These are phyloP conservation scores for Gillenia trifoliata DNA, from an alignment of 306 rosid genomes.

Conservation along the genomic window DNA sequence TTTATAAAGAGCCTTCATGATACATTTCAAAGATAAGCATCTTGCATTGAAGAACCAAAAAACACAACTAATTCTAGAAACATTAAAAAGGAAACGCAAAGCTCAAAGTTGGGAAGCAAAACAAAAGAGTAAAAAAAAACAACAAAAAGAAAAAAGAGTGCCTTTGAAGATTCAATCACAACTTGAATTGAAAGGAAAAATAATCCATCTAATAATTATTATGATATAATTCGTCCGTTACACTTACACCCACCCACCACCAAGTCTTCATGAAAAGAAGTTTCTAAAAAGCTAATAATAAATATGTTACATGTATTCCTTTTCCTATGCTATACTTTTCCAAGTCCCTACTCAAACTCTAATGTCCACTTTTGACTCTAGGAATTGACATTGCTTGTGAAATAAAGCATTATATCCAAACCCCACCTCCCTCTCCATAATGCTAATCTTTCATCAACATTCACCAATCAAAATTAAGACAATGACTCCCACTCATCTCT, in stretches of 20 bases:
- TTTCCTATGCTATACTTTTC: conserved; percentile 10
- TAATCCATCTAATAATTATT: neutral
- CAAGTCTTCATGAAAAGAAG: neutral
- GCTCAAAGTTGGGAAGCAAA: neutral
- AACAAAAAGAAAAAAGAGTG: neutral
- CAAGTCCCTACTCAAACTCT: conserved; percentile 20
- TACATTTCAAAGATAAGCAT: neutral
- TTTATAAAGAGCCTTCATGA: neutral
- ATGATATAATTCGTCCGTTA: neutral
- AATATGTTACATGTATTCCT: conserved; percentile 9
- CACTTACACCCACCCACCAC: neutral
- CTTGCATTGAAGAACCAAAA: neutral
- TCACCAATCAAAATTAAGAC: neutral
- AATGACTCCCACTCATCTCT: neutral
- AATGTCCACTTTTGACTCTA: neutral
- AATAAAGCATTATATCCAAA: neutral
- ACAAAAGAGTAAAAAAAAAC: neutral
- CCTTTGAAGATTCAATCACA: neutral
- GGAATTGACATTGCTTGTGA: conserved; percentile 2
- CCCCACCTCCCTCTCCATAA: neutral
- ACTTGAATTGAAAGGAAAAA: neutral
- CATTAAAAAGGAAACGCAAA: neutral
- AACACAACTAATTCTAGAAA: neutral
- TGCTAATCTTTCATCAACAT: neutral
- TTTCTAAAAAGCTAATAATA: conserved; percentile 6